These are phyloP conservation scores for Leptodermis oblonga DNA, from an alignment of 257 asterid genomes.

Conservation along the genomic window DNA sequence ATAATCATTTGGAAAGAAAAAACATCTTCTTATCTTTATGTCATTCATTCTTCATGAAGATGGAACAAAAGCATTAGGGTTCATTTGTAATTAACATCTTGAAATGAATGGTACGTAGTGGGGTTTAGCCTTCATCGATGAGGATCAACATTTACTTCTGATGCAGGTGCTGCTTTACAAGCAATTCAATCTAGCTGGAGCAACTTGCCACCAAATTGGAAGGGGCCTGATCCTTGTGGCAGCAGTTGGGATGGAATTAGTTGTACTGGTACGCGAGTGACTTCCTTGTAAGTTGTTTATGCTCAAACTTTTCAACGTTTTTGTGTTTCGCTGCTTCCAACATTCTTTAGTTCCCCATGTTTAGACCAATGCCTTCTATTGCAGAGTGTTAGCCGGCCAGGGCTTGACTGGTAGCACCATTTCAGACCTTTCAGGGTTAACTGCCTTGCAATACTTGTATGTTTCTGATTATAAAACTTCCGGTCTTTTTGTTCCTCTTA, in stretches of 20 bases:
- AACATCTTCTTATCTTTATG: neutral
- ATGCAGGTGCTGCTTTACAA: conserved; percentile 63
- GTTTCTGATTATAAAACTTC: conserved; percentile 23
- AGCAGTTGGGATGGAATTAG: conserved; percentile 66
- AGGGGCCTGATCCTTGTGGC: conserved; percentile 77
- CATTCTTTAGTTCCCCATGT: conserved; percentile 2
- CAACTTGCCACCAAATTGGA: conserved; percentile 87
- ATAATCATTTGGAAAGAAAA: neutral
- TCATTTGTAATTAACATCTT: neutral
- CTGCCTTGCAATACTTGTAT: conserved; percentile 54
- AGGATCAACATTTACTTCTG: conserved; percentile 3
- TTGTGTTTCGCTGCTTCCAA: conserved; percentile 1
- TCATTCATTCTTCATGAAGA: neutral
- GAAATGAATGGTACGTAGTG: neutral
- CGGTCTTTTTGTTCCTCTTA: neutral
- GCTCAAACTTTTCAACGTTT: conserved; percentile 6
- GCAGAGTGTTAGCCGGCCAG: conserved; percentile 61
- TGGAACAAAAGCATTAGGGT: neutral
- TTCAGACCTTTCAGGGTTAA: conserved; percentile 59
- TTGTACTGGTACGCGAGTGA: conserved; percentile 57
- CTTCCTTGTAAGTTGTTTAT: conserved; percentile 49
- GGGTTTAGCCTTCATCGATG: neutral
- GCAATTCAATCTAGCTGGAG: conserved; percentile 67
- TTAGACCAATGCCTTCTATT: conserved; percentile 15
- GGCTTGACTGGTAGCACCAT: conserved; percentile 52